A percentile compares a stretch with the other conserved stretches of the same genome.
Conservation (phyloP, 1,139 yeast species). For the Pichia sp. region DNA sequence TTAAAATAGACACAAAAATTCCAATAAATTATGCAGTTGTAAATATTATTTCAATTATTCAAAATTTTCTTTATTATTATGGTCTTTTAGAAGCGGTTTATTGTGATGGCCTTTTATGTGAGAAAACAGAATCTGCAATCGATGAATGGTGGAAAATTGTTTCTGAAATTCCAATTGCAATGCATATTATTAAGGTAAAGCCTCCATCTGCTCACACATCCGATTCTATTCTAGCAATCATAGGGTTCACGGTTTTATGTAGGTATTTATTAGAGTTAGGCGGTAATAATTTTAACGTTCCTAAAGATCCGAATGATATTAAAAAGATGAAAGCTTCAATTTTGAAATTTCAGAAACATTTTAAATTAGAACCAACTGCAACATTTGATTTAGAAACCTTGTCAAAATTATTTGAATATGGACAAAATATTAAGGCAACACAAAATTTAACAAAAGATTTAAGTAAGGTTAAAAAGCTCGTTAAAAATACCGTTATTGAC, state of each 20-base stretch:
- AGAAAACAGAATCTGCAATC: constrained; percentile 67
- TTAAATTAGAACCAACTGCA: constrained; percentile 17
- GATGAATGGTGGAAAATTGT: constrained; percentile 76
- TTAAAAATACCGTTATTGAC: constrained; percentile 31
- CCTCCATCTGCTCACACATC: constrained; percentile 30
- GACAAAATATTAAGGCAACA: constrained; percentile 19
- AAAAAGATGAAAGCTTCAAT: constrained; percentile 54
- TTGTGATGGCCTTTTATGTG: constrained; percentile 82
- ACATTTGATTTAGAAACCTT: constrained; percentile 25
- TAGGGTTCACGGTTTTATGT: constrained; percentile 65
- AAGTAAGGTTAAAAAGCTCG: constrained; percentile 28
- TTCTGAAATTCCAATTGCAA: constrained; percentile 38
- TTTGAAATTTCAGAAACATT: constrained; percentile 65
- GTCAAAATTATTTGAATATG: constrained; percentile 21
- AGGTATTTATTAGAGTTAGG: constrained; percentile 64
- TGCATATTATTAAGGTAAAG: constrained; percentile 32
- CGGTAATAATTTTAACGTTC: constrained; percentile 57
- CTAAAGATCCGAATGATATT: constrained; percentile 83
- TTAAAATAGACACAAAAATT: constrained; percentile 46
- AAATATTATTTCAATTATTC: constrained; percentile 69
- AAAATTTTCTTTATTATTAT: constrained; percentile 72
- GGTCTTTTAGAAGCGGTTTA: constrained; percentile 60
- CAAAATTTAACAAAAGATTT: constrained; percentile 30
- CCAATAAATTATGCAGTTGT: constrained; percentile 64
- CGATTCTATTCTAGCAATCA: constrained; percentile 37